These are phyloP conservation scores for Narthecium ossifragum DNA, from an alignment of 106 monocot genomes.

Conservation along the genomic window DNA sequence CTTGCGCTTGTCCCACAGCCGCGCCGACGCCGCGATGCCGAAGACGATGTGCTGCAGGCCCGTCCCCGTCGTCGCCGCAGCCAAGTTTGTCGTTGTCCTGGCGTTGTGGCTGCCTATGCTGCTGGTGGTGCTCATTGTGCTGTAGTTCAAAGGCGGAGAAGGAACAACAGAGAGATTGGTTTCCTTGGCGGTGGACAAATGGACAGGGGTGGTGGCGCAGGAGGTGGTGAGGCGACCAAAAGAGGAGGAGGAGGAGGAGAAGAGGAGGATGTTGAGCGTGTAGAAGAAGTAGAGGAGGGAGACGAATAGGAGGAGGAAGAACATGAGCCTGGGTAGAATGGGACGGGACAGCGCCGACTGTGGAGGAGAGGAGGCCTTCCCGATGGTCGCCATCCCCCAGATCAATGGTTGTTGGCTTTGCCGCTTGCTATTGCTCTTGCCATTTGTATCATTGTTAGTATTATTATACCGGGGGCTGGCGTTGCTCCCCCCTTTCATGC, in stretches of 20 bases:
- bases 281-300: conserved; percentile 4
- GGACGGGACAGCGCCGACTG: background rate
- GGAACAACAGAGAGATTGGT: background rate
- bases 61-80: background rate
- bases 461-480: no score
- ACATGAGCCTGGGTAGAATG: background rate
- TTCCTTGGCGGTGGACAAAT: background rate
- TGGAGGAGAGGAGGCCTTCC: background rate
- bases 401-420: background rate
- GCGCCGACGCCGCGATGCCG: conserved; percentile 34
- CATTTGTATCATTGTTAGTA: background rate
- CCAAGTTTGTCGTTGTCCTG: no score
- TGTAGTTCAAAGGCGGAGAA: background rate
- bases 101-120: background rate
- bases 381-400: no score
- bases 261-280: background rate
- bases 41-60: conserved; percentile 30
- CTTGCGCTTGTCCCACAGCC: conserved; percentile 26
- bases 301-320: conserved; percentile 1
- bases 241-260: conserved; percentile 2
- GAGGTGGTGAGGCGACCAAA: background rate
- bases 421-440: background rate
- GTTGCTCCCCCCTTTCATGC: conserved; percentile 3
- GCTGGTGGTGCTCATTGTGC: background rate
- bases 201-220: background rate